phyloP scores from a whole-genome alignment of 1,139 yeast genomes.

The Debaryomyces psychrophilus region DNA sequence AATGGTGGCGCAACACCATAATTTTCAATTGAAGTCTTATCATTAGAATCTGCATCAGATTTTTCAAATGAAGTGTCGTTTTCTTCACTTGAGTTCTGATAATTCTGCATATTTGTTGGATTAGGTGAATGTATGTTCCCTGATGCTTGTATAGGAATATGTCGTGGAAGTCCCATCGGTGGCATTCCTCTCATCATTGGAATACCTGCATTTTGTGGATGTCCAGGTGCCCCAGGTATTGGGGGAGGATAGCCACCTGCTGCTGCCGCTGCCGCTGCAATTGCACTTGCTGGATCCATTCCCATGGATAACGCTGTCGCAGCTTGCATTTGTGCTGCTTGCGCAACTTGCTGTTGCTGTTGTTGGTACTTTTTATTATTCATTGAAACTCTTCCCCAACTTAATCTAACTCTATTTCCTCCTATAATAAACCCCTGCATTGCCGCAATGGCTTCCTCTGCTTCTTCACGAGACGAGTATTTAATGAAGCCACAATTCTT shows the following conservation, averaged over 20 bases:
- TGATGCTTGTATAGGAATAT: conserved; percentile 2
- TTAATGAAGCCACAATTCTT: conserved; percentile 95
- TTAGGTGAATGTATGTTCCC: conserved; percentile 1
- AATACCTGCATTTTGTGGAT: conserved; percentile 9
- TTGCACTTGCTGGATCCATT: conserved; percentile 37
- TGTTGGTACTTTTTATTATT: conserved; percentile 39
- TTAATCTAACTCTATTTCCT: conserved; percentile 78
- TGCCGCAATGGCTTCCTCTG: conserved; percentile 85
- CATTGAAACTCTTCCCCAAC: conserved; percentile 77
- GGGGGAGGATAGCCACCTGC: conserved; percentile 23
- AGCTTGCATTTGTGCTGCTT: conserved; percentile 40
- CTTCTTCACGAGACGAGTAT: conserved; percentile 75
- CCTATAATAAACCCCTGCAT: conserved; percentile 94
- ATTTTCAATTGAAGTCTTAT: neutral
- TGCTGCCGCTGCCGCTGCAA: conserved; percentile 30
- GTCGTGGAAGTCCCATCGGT: conserved; percentile 19
- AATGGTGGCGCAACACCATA: conserved; percentile 9
- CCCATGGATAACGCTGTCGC: conserved; percentile 43
- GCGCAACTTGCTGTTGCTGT: conserved; percentile 37
- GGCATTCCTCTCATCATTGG: conserved; percentile 12
- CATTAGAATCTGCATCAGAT: conserved; percentile 1
- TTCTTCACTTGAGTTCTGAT: conserved; percentile 2
- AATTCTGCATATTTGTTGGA: neutral
- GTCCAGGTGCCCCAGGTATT: conserved; percentile 12
- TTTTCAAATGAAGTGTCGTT: conserved; percentile 9